Conservation (phyloP, 352 stramenopile species). For the Peronosclerospora sorghi region DNA sequence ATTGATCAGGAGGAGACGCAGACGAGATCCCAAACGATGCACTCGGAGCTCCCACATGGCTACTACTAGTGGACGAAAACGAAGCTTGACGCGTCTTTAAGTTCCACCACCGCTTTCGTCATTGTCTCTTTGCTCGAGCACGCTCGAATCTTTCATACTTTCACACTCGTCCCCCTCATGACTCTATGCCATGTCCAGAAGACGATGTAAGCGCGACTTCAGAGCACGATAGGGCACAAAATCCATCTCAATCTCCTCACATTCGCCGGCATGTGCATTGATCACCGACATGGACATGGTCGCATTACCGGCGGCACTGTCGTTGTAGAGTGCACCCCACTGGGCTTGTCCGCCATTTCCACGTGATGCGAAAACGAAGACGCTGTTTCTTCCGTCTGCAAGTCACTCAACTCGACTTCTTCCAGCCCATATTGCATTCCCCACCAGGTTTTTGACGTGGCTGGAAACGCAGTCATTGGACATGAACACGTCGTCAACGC, state of each 20-base stretch:
- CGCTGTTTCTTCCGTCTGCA: constrained; percentile 65
- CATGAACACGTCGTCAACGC: constrained; percentile 36
- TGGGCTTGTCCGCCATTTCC: constrained; percentile 38
- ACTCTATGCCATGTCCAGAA: constrained; percentile 58
- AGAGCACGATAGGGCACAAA: constrained; percentile 65
- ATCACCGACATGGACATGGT: constrained; percentile 78
- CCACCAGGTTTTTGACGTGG: constrained; percentile 68
- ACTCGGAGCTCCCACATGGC: constrained; percentile 23
- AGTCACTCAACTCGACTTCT: constrained; percentile 63
- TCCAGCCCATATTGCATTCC: constrained; percentile 29
- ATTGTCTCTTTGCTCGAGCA: neutral
- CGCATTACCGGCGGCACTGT: constrained; percentile 22
- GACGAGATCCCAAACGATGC: constrained; percentile 34
- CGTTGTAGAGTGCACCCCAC: constrained; percentile 7
- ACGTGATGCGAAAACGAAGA: constrained; percentile 57
- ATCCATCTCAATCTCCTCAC: constrained; percentile 76
- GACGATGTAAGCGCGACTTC: constrained; percentile 52
- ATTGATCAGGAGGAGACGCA: constrained; percentile 54
- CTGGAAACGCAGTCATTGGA: constrained; percentile 40
- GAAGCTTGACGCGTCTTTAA: constrained; percentile 36
- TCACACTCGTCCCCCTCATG: constrained; percentile 28
- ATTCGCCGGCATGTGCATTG: constrained; percentile 48
- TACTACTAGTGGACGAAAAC: constrained; percentile 52
- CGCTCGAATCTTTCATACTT: neutral
- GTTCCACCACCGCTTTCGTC: neutral